Percentiles rank a stretch among this genome's conserved stretches.
Conservation (phyloP, 352 stramenopile species). For the Poterioochromonas sp. region DNA sequence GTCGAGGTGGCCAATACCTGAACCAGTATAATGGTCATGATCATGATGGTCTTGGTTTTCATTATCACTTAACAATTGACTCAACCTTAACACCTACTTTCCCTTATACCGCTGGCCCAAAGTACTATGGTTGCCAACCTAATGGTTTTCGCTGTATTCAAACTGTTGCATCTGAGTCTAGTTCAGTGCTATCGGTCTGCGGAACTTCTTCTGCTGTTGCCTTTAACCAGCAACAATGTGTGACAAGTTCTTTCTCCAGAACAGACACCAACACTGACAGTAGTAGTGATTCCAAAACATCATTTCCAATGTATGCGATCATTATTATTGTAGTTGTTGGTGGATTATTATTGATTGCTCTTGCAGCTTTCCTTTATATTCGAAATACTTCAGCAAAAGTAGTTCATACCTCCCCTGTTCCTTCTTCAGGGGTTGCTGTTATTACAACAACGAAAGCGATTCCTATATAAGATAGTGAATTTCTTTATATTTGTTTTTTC, state of each 20-base stretch:
- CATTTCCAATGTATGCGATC: background rate
- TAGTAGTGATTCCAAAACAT: background rate
- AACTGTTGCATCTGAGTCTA: background rate
- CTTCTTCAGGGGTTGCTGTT: too few species aligned
- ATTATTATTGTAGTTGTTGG: background rate
- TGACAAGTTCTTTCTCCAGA: background rate
- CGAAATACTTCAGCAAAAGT: too few species aligned
- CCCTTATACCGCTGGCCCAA: conserved; percentile 14
- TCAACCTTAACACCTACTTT: background rate
- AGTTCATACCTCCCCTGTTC: too few species aligned
- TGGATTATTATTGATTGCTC: too few species aligned
- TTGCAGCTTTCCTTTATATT: too few species aligned
- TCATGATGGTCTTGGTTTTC: background rate
- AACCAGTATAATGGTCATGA: conserved; percentile 17
- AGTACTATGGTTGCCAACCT: conserved; percentile 17
- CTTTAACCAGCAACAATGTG: background rate
- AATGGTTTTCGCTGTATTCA: background rate
- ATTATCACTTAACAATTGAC: conserved; percentile 22
- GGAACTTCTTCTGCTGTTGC: background rate
- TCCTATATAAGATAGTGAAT: too few species aligned
- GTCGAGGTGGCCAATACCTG: background rate
- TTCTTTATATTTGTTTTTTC: too few species aligned
- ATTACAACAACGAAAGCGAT: too few species aligned
- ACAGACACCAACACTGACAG: background rate
- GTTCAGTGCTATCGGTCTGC: background rate